Conservation (phyloP, 495 filamentous ascomycete species). For the Penicillium mononematosum region DNA sequence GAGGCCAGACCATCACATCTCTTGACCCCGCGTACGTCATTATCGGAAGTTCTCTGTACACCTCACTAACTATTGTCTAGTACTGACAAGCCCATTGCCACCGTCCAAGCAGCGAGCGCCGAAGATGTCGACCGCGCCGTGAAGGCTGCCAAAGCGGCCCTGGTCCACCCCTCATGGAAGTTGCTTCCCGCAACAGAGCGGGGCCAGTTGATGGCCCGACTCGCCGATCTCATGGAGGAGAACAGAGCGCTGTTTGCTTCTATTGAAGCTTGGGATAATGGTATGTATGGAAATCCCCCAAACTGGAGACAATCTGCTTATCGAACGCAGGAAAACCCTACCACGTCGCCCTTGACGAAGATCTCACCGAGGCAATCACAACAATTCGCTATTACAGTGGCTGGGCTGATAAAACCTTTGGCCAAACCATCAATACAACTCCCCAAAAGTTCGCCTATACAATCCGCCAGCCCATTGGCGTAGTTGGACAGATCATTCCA, state of each 20-base stretch:
- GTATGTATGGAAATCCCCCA: conserved; percentile 26
- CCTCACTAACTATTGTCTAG: conserved; percentile 56
- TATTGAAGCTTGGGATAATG: conserved; percentile 94
- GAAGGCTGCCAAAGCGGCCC: conserved; percentile 73
- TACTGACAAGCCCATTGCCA: conserved; percentile 78
- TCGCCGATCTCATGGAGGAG: conserved; percentile 69
- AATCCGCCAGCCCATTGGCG: conserved; percentile 81
- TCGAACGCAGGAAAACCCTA: conserved; percentile 62
- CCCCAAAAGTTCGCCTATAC: conserved; percentile 85
- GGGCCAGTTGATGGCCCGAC: conserved; percentile 69
- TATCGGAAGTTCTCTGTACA: neutral
- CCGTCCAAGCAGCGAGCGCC: conserved; percentile 74
- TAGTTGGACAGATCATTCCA: conserved; percentile 88
- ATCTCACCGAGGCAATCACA: conserved; percentile 66
- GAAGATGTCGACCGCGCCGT: conserved; percentile 86
- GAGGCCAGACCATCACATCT: conserved; percentile 68
- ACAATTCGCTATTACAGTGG: conserved; percentile 85
- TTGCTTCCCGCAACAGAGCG: conserved; percentile 70
- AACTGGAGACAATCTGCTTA: conserved; percentile 10
- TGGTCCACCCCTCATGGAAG: conserved; percentile 76
- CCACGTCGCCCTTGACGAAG: conserved; percentile 65
- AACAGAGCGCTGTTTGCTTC: conserved; percentile 76
- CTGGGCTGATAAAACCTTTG: conserved; percentile 89
- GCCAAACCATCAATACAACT: conserved; percentile 80
- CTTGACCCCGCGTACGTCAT: conserved; percentile 63